A percentile compares a stretch with the other conserved stretches of the same genome.
These are phyloP conservation scores for Moesziomyces sp. DNA, from an alignment of 1,284 basidiomycete genomes.

Conservation along the genomic window DNA sequence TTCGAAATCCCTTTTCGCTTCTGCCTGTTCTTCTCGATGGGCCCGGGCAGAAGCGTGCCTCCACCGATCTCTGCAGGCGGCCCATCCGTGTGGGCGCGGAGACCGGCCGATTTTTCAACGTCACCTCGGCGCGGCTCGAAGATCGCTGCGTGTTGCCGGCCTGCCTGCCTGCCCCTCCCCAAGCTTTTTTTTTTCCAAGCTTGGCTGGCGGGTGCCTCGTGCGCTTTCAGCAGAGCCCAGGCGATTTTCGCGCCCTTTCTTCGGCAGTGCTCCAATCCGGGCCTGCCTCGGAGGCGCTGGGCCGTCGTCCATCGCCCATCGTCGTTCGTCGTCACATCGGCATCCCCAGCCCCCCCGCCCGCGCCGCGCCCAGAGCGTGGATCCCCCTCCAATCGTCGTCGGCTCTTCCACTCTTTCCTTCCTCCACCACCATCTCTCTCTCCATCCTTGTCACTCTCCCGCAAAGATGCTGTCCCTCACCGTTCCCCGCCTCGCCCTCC, in stretches of 20 bases:
- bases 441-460: slow-evolving; percentile 11
- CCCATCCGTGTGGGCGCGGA: no score
- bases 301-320: no score
- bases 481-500: slow-evolving; percentile 61
- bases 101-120: background rate
- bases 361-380: no score
- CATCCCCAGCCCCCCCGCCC: no score
- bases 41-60: slow-evolving; percentile 2
- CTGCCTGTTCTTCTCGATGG: background rate
- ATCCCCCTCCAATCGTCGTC: no score
- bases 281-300: no score
- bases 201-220: background rate
- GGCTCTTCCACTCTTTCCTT: background rate
- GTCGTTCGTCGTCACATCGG: background rate
- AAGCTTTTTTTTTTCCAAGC: background rate
- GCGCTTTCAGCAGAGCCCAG: background rate
- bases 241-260: background rate
- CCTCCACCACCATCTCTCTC: slow-evolving; percentile 25
- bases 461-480: slow-evolving; percentile 62
- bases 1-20: background rate
- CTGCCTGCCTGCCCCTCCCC: no score
- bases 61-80: slow-evolving; percentile 17
- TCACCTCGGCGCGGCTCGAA: slow-evolving; percentile 8
- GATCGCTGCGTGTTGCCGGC: slow-evolving; percentile 1
- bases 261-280: no score